Evolutionary conservation across 2,329 filamentous ascomycete species (phyloP), one percentile per base, ranked within the genome.

Genomic region (Sporothrix phasma): DNA sequence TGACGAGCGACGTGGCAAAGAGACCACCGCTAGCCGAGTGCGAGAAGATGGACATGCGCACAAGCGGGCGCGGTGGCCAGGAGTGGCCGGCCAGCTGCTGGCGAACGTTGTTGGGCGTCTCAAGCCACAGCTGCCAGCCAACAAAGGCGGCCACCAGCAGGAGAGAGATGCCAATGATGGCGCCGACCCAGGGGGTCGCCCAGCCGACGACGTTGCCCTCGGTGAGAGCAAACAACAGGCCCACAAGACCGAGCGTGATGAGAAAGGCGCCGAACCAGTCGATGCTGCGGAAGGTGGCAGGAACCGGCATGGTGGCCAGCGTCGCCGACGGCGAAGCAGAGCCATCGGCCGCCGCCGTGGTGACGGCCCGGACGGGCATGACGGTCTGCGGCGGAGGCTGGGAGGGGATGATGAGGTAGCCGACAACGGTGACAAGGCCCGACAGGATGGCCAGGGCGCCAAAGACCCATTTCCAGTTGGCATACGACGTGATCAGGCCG

Each of bases 171-270:
- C 84, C 81, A 41, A 88, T 82, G 17, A 88, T 73, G 1, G 78
- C 76, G 0, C 83, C 79, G 5, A 89, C 78, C 81, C 84, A 89
- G 0, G 85, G 79, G 0, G 81, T 83, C 7, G 74, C 72, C 87
- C 87, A 90, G 5, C 87, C 87, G 1, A 86, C 82, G 0, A 87
- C 83, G 67, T 88, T 88, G 22, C 87, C 87, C 70, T 89, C 82
- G 0, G 87, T 88, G 31, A 90, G 76, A 0, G 85, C 83, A 65
- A 89, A 87, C 41, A 89, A 77, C 10, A 90, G 77, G 0, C 84
- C 79, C 8, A 89, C 74, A 3, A 88, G 77, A 0, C 84, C 84
- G 1, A 78, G 71, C 0, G 87, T 89, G 67, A 89, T 80, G 46
- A 88, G 76, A 0, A 79, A 76, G 0, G 83, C 86, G 3, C 87